Evolutionary conservation across 1,139 yeast genomes (phyloP).

Genomic region (Hyphopichia burtonii): DNA sequence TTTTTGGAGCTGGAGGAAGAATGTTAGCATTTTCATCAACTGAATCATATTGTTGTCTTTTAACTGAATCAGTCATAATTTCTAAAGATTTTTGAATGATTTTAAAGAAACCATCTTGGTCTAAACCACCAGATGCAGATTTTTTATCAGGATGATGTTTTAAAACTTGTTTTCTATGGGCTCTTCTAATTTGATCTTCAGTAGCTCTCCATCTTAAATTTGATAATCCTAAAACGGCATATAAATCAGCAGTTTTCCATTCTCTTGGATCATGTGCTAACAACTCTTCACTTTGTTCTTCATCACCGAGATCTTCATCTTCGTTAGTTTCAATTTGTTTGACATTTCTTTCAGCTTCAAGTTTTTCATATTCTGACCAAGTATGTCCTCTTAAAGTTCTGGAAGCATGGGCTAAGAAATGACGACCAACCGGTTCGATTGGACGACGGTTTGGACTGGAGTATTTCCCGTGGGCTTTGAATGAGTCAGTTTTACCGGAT

Average conservation of each 20-base stretch:
- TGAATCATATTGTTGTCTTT: slow-evolving; percentile 93
- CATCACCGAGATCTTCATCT: slow-evolving; percentile 73
- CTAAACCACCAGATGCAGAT: slow-evolving; percentile 80
- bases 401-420: slow-evolving; percentile 93
- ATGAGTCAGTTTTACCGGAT: slow-evolving; percentile 47
- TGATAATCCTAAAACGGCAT: slow-evolving; percentile 92
- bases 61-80: slow-evolving; percentile 77
- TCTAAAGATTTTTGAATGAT: slow-evolving; percentile 97
- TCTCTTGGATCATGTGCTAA: slow-evolving; percentile 93
- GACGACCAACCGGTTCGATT: slow-evolving; percentile 95
- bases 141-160: slow-evolving; percentile 98
- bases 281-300: slow-evolving; percentile 79
- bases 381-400: slow-evolving; percentile 96
- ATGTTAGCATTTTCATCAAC: slow-evolving; percentile 90
- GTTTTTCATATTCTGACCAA: slow-evolving; percentile 94
- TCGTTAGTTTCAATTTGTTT: slow-evolving; percentile 64
- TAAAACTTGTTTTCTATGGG: slow-evolving; percentile 94
- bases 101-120: slow-evolving; percentile 97
- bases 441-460: slow-evolving; percentile 78
- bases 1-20: slow-evolving; percentile 66
- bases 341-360: slow-evolving; percentile 91
- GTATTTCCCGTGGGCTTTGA: slow-evolving; percentile 52
- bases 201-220: slow-evolving; percentile 90
- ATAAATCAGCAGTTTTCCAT: slow-evolving; percentile 96
- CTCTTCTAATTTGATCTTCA: slow-evolving; percentile 91